These are phyloP conservation scores for Boletellus deceptivus DNA, from an alignment of 1,284 basidiomycete genomes.

Conservation along the genomic window DNA sequence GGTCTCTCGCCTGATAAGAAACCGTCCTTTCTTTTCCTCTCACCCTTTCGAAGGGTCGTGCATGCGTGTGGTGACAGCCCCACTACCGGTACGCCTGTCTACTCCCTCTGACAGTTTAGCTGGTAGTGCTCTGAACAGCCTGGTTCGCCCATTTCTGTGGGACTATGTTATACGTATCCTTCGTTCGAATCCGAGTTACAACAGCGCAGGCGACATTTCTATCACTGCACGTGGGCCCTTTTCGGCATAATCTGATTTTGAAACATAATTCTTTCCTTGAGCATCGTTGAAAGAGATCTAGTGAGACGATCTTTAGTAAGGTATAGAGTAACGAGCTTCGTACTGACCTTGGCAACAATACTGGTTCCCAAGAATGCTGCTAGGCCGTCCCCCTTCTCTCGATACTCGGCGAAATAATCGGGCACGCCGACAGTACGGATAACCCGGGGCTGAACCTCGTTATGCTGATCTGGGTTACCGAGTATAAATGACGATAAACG, in stretches of 20 bases:
- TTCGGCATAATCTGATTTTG: constrained; percentile 72
- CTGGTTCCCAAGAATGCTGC: constrained; percentile 87
- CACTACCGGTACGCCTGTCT: no score
- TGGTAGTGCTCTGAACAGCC: no score
- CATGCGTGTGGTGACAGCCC: no score
- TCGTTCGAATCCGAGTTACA: constrained; percentile 39
- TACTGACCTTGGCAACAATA: constrained; percentile 78
- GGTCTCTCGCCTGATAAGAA: no score
- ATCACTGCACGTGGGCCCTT: constrained; percentile 70
- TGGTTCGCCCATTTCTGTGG: neutral
- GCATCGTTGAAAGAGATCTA: constrained; percentile 61
- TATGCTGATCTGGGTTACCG: constrained; percentile 60
- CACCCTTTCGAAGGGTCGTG: no score
- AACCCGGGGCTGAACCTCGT: constrained; percentile 68
- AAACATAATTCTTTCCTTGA: constrained; percentile 65
- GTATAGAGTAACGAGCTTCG: constrained; percentile 4
- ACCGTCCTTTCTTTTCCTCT: no score
- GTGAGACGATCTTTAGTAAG: constrained; percentile 10
- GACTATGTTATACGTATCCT: neutral
- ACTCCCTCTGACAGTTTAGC: no score
- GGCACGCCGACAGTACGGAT: constrained; percentile 76
- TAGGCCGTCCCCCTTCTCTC: constrained; percentile 78
- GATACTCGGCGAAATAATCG: constrained; percentile 91
- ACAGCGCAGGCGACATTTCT: constrained; percentile 68
- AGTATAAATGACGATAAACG: constrained; percentile 68